Base-by-base conservation (phyloP, 768 basidiomycete species). In the Leccinellum albellum region DNA sequence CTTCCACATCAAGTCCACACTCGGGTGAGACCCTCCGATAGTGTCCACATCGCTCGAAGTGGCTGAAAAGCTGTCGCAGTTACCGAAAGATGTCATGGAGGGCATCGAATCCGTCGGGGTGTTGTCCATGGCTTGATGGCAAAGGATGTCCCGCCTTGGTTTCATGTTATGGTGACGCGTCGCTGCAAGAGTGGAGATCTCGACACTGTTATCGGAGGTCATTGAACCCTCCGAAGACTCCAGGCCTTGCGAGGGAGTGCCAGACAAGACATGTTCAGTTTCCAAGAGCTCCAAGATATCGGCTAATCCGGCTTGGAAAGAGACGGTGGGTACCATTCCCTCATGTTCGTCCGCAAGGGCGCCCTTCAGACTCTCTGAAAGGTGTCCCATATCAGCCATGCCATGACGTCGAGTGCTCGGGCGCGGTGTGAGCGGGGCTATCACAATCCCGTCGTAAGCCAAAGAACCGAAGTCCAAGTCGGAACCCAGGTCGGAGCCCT, bases 1-100 rank as follows among this genome's bases (percentile, higher is more conserved):
- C 21, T n/a, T 55, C 14, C 47, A 53, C 59, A 68, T 67, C 1
- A 55, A n/a, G 23, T 61, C 56, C 28, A 3, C 10, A 10, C 54
- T 48, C 9, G 46, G 50, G 12, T 52, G 35, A 44, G 44, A 20
- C 4, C n/a, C 32, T 12, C 28, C 3, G 13, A 28, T 23, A 17
- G 6, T 15, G 14, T 54, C 31, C 23, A 6, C 7, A 12, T 50
- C 31, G 15, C 3, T 31, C 24, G 26, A 17, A 44, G 2, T 6
- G 12, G 14, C 21, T 23, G 3, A 31, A 5, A 35, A 40, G 46
- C 13, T 17, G 5, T 57, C 53, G 48, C 4, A 24, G 3, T 13
- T 21, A 50, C 51, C 28, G 32, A 40, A 40, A 40, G 37, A 40
- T 1, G 37, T 10, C n/a, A n/a, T 40, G 37, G 9, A 40, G n/a